Conservation (phyloP, 805 yeast species). For the Hanseniaspora jakobsenii region DNA sequence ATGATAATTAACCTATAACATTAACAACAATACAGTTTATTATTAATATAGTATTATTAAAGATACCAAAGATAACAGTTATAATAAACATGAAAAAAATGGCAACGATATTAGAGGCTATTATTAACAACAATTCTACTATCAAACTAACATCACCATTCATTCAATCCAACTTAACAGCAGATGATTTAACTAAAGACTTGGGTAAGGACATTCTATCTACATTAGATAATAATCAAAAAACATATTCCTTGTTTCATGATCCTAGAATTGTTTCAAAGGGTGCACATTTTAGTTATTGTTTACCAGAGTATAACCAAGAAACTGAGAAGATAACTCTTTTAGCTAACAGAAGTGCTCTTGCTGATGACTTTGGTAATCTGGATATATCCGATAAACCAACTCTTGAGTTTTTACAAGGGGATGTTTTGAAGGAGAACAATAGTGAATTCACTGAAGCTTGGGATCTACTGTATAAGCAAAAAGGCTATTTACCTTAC, state of each 20-base stretch:
- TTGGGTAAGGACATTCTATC: not conserved
- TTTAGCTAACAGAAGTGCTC: slow-evolving; percentile 46
- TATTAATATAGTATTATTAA: too few relatives aligned
- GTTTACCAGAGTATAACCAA: slow-evolving; percentile 48
- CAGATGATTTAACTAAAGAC: slow-evolving; percentile 20
- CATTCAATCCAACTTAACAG: slow-evolving; percentile 13
- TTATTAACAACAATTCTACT: slow-evolving; percentile 21
- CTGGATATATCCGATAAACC: slow-evolving; percentile 2
- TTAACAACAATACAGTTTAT: too few relatives aligned
- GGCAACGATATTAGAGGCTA: slow-evolving; percentile 14
- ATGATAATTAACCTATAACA: too few relatives aligned
- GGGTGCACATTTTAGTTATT: slow-evolving; percentile 62
- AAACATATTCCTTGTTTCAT: slow-evolving; percentile 29
- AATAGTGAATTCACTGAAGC: slow-evolving; percentile 53
- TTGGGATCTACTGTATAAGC: slow-evolving; percentile 29
- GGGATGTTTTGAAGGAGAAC: slow-evolving; percentile 38
- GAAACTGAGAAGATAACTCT: slow-evolving; percentile 39
- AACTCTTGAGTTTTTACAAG: slow-evolving; percentile 24
- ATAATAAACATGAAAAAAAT: not conserved
- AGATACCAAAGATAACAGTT: too few relatives aligned
- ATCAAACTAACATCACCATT: slow-evolving; percentile 21
- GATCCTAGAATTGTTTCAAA: slow-evolving; percentile 38
- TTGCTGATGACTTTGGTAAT: slow-evolving; percentile 31
- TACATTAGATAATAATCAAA: slow-evolving; percentile 16
- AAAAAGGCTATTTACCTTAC: slow-evolving; percentile 53